A percentile compares a stretch with the other conserved stretches of the same genome.
These are phyloP conservation scores for Euphorbia peplus DNA, from an alignment of 345 rosid species.

Conservation along the genomic window DNA sequence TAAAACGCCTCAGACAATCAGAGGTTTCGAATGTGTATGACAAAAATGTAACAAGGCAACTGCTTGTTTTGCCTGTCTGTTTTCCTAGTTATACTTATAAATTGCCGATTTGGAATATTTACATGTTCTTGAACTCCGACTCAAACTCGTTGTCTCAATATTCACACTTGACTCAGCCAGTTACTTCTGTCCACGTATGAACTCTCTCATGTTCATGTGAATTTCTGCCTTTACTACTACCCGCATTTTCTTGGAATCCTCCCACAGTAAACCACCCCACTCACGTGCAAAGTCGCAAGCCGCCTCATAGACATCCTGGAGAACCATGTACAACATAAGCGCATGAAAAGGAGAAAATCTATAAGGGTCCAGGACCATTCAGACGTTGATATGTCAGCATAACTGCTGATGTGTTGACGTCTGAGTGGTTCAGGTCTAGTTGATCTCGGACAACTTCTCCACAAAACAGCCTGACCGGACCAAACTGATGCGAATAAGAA, in stretches of 20 bases:
- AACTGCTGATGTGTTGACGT: too few species aligned
- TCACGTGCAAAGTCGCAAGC: conserved; percentile 83
- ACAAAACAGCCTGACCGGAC: not conserved
- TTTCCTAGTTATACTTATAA: too few species aligned
- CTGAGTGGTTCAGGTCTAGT: too few species aligned
- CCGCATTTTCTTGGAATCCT: conserved; percentile 85
- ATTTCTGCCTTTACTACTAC: conserved; percentile 72
- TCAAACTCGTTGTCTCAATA: not conserved
- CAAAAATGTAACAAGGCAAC: too few species aligned
- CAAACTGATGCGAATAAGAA: not conserved
- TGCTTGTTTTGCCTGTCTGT: too few species aligned
- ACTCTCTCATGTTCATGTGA: conserved; percentile 79
- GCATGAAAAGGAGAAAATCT: not conserved
- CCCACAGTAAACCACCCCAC: conserved; percentile 81
- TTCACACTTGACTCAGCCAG: not conserved
- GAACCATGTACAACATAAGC: not conserved
- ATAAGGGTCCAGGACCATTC: too few species aligned
- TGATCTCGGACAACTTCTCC: too few species aligned
- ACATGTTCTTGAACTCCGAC: not conserved
- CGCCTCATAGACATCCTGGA: conserved; percentile 77
- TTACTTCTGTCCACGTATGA: conserved; percentile 61
- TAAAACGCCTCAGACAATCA: too few species aligned
- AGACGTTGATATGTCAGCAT: too few species aligned
- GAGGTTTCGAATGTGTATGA: too few species aligned
- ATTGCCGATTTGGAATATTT: not conserved